Evolutionary conservation across 2,329 filamentous ascomycete genomes (phyloP).

Genomic region (Lachnellula cervina): DNA sequence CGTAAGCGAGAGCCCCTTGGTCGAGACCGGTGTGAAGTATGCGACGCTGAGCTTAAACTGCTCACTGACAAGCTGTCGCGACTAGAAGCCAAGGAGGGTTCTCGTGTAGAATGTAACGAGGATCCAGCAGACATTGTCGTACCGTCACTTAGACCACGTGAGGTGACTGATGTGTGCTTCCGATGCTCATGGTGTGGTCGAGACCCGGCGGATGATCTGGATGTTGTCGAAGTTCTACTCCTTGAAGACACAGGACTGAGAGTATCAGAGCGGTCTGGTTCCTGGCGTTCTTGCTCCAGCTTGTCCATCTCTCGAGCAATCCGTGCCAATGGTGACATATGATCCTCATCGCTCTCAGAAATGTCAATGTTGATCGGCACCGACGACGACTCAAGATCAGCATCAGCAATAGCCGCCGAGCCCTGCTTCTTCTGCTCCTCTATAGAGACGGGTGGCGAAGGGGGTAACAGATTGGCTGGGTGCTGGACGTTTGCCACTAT

Average conservation of each 20-base stretch:
- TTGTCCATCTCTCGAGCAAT: constrained; percentile 65
- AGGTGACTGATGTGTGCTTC: constrained; percentile 47
- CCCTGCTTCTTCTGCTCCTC: constrained; percentile 57
- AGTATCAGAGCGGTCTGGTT: constrained; percentile 27
- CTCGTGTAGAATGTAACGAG: constrained; percentile 39
- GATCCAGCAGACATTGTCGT: constrained; percentile 67
- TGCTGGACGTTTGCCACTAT: constrained; percentile 88
- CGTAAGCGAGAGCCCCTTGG: constrained; percentile 61
- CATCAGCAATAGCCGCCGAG: constrained; percentile 14
- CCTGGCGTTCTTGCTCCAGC: constrained; percentile 25
- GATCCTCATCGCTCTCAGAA: constrained; percentile 74
- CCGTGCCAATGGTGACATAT: constrained; percentile 69
- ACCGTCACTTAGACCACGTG: constrained; percentile 53
- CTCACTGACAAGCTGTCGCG: constrained; percentile 54
- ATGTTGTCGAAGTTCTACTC: constrained; percentile 37
- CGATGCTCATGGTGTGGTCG: constrained; percentile 37
- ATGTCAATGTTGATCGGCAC: constrained; percentile 53
- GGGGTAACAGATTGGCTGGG: constrained; percentile 69
- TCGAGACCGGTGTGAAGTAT: constrained; percentile 41
- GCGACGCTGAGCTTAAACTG: constrained; percentile 40
- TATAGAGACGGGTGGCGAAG: constrained; percentile 76
- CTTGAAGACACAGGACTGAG: constrained; percentile 32
- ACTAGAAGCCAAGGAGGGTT: constrained; percentile 30
- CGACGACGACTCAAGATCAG: constrained; percentile 36
- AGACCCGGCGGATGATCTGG: constrained; percentile 51